A percentile compares a stretch with the other conserved stretches of the same genome.
Evolutionary conservation across 139 green algal species (phyloP).

Genomic region (Eudorina sp.): DNA sequence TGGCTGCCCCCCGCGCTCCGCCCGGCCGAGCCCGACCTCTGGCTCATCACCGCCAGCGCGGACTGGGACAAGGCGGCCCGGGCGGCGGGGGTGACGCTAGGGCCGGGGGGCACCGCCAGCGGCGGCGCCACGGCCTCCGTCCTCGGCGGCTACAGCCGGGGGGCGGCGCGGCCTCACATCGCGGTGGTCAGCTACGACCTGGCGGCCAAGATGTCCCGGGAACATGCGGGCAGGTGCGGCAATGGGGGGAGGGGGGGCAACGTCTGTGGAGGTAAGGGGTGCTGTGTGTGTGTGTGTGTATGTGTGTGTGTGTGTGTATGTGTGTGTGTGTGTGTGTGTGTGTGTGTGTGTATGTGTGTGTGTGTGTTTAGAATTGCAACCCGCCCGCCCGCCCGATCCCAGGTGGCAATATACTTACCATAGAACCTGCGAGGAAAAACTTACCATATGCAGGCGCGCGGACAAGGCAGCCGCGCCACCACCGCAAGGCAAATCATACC

Average conservation of each 20-base stretch:
- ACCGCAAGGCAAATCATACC: too few species aligned
- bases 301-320: conserved; percentile 4
- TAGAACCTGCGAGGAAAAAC: too few species aligned
- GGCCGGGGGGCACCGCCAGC: not conserved
- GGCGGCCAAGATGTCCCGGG: not conserved
- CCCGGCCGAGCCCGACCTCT: conserved; percentile 24
- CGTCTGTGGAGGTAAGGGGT: not conserved
- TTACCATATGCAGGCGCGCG: too few species aligned
- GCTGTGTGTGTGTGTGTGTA: not conserved
- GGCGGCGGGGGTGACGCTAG: not conserved
- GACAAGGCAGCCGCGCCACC: too few species aligned
- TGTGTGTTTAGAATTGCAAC: too few species aligned
- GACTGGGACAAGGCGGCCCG: not conserved
- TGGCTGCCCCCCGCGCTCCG: conserved; percentile 48
- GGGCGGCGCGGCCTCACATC: not conserved
- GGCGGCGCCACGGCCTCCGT: not conserved
- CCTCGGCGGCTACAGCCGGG: not conserved
- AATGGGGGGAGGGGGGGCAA: not conserved
- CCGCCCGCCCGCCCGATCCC: too few species aligned
- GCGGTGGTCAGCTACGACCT: conserved; percentile 32
- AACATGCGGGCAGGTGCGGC: not conserved
- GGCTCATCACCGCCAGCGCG: conserved; percentile 11
- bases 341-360: not conserved
- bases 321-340: not conserved
- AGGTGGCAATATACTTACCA: too few species aligned